Evolutionary conservation across 495 filamentous ascomycete genomes (phyloP), one percentile per base, ranked within the genome.

Genomic region (Parachaetomium inaequale): DNA sequence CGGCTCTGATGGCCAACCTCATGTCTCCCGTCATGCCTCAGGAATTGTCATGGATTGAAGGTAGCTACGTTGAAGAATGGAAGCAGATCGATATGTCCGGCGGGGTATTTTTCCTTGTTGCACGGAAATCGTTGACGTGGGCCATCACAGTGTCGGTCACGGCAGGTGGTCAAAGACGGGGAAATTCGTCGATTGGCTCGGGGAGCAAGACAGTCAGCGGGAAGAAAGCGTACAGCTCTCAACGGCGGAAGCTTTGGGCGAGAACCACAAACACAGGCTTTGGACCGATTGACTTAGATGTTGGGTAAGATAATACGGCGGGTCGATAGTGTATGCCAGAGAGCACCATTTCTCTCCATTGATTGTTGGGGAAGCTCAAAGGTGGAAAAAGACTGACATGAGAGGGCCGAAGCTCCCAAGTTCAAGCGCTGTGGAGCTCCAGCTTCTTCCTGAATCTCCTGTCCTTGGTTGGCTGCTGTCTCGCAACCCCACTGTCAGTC

Each of bases 71-170:
- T 4, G 4, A 40, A 38, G 19, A n/a, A 25, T 26, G 29, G 28
- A 7, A 31, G 5, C 2, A 10, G 21, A 26, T 49, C 21, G 11
- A 14, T 49, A 12, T 50, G 31, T 38, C 12, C 19, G 8, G 14
- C 12, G 4, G 15, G 40, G 42, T 23, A 3, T 32, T 21, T 42
- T 45, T 17, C n/a, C 21, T 26, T 40, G 45, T 50, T 5, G 31
- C 43, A 50, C 56, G 15, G 21, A 12, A 28, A 17, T 26, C 4
- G 26, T n/a, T 59, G 56, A 59, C 56, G 32, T 59, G 56, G 43
- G 43, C 43, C 29, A 19, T 15, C 31, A 57, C 12, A 38, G 29
- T 29, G 29, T 38, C 10, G 12, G 43, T 1, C 43, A 59, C 56
- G 26, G 56, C 45, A 38, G 50, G 7, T 26, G 19, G 29, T 49